Base-by-base conservation (phyloP, 148 eudicot species). In the Suaeda aralocaspica region DNA sequence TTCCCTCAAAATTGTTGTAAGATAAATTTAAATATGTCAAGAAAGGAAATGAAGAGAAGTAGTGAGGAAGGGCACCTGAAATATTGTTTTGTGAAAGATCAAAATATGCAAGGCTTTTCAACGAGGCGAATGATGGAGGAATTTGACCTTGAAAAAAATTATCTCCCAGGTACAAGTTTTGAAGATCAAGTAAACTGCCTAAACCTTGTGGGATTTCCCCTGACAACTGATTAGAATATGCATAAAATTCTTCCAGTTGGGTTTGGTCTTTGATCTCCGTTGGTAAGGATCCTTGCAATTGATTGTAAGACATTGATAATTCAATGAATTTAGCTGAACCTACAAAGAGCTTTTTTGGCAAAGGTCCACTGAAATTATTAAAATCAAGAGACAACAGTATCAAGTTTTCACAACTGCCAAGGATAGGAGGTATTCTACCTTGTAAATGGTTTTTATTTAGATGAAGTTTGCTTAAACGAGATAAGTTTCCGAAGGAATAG, bases 1-100 rank as follows among this genome's bases (percentile, higher is more conserved):
- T 61, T 4, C 86, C 86, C 55, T 77, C 79, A 16, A 83, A 80
- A 60, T 64, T 24, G 36, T 83, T 83, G 26, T n/a, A 71, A 8
- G 79, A 77, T 3, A 83, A 28, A 50, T 77, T 69, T 9, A 83
- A 52, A 13, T 52, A n/a, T n/a, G n/a, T 29, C 6, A 63, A 16
- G 9, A 72, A 24, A 2, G 59, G 1, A 44, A 78, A 67, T 8
- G 39, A 14, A 29, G 50, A 46, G 9, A 80, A 39, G 50, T n/a
- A 79, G 1, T 42, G 13, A 2, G 86, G 80, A 28, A 83, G 51
- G 59, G 41, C 28, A 15, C 81, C 83, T 0, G 79, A 70, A 6
- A 82, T 71, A 14, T 69, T 82, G 42, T 79, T 79, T 34, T 13
- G 67, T 46, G 83, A 79, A 36, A 83, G 66, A 51, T 79, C 71